These are phyloP conservation scores for Saussurea involucrata DNA, from an alignment of 129 eudicot species.

Conservation along the genomic window DNA sequence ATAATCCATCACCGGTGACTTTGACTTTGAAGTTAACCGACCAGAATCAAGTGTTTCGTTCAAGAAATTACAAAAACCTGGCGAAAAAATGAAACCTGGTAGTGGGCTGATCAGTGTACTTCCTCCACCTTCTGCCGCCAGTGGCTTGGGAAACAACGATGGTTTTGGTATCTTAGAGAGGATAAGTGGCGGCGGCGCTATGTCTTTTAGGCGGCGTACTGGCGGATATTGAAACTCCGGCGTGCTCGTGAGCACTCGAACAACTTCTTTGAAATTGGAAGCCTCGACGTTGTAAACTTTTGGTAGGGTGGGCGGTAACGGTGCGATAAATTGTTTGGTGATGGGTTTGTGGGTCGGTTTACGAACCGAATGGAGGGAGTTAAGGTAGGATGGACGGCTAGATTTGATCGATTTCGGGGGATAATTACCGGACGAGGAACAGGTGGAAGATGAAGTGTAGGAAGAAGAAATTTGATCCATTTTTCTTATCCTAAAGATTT, in stretches of 20 bases:
- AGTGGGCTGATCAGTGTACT: background rate
- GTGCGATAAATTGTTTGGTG: slow-evolving; percentile 61
- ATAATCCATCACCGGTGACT: slow-evolving; percentile 1
- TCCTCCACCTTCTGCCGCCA: background rate
- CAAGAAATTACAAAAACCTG: slow-evolving; percentile 1
- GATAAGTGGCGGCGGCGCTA: slow-evolving; percentile 58
- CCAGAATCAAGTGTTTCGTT: slow-evolving; percentile 3
- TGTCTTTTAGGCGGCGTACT: slow-evolving; percentile 30
- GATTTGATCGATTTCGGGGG: slow-evolving; percentile 12
- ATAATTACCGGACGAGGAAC: slow-evolving; percentile 14
- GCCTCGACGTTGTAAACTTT: slow-evolving; percentile 64
- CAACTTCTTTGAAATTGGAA: slow-evolving; percentile 53
- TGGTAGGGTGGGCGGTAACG: slow-evolving; percentile 59
- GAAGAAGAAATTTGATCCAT: slow-evolving; percentile 26
- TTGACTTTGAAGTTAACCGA: background rate
- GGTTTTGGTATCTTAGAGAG: slow-evolving; percentile 33
- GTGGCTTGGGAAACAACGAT: background rate
- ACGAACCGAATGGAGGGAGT: slow-evolving; percentile 42
- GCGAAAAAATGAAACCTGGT: background rate
- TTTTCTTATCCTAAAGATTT: background rate
- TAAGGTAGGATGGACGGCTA: slow-evolving; percentile 7
- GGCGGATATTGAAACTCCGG: slow-evolving; percentile 36
- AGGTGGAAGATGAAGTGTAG: slow-evolving; percentile 23
- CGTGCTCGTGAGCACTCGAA: slow-evolving; percentile 62
- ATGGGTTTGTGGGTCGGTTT: slow-evolving; percentile 32